Evolutionary conservation across 208 protist genomes (phyloP).

Genomic region (Dictyostelium gargantuum): DNA sequence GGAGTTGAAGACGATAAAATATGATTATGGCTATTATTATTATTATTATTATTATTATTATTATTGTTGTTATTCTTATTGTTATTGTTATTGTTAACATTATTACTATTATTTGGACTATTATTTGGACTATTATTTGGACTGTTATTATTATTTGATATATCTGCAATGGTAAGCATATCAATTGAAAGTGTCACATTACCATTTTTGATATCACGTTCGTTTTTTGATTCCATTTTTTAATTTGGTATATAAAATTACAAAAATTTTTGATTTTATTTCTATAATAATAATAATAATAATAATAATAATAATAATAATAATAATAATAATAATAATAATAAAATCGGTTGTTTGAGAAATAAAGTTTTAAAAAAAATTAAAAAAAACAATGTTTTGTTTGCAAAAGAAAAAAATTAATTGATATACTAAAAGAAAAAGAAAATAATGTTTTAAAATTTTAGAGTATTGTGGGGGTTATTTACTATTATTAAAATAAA

Average conservation of each 20-base stretch:
- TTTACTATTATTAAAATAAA: no score
- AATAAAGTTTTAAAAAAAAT: no score
- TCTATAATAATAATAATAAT: not conserved
- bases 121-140: not conserved
- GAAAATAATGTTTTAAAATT: no score
- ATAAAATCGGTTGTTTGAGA: no score
- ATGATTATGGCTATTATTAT: not conserved
- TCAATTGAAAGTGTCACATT: not conserved
- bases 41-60: not conserved
- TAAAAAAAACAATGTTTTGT: not conserved
- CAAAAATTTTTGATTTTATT: no score
- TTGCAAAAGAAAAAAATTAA: no score
- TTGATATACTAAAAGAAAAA: no score
- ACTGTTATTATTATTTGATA: not conserved
- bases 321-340: not conserved
- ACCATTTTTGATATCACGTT: not conserved
- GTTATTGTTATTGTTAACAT: not conserved
- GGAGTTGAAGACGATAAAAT: not conserved
- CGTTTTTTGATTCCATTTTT: not conserved
- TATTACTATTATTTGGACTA: not conserved
- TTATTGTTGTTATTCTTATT: not conserved
- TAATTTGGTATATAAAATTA: no score
- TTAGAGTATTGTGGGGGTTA: not conserved
- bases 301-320: not conserved
- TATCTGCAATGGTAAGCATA: not conserved